Percentiles rank a stretch among this genome's conserved stretches.
Evolutionary conservation across 1,284 basidiomycete genomes (phyloP).

Genomic region (Cutaneotrichosporon dermatis): DNA sequence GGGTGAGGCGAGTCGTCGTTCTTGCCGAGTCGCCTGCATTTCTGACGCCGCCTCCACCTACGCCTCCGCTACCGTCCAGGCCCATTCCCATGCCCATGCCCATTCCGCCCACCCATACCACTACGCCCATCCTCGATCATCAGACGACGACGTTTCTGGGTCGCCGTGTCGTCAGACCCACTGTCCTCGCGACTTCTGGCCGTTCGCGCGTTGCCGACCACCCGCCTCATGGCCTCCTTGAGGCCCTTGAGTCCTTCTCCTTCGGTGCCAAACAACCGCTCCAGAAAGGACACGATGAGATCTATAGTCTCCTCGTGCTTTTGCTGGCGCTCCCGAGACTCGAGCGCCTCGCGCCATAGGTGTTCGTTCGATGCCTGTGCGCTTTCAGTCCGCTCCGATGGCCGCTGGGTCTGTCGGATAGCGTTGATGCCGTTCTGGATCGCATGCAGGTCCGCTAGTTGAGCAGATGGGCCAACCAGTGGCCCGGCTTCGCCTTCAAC

Average conservation of each 20-base stretch:
- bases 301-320: slow-evolving; percentile 98
- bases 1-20: slow-evolving; percentile 17
- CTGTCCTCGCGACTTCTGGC: slow-evolving; percentile 25
- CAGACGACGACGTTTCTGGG: slow-evolving; percentile 38
- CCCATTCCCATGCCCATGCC: too few species aligned
- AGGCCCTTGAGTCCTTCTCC: slow-evolving; percentile 43
- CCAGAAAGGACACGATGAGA: slow-evolving; percentile 88
- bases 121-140: slow-evolving; percentile 40
- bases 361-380: slow-evolving; percentile 77
- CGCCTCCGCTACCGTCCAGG: too few species aligned
- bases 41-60: too few species aligned
- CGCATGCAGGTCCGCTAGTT: slow-evolving; percentile 38
- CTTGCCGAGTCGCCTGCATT: not conserved
- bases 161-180: slow-evolving; percentile 19
- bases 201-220: slow-evolving; percentile 15
- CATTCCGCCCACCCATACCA: too few species aligned
- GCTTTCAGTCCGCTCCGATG: slow-evolving; percentile 84
- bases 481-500: slow-evolving; percentile 36
- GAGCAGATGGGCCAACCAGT: slow-evolving; percentile 26
- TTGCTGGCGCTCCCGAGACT: slow-evolving; percentile 71
- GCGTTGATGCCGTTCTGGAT: slow-evolving; percentile 68
- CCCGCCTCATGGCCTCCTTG: slow-evolving; percentile 44
- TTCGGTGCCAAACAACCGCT: slow-evolving; percentile 75
- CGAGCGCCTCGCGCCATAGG: slow-evolving; percentile 86
- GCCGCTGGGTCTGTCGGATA: slow-evolving; percentile 88